Base-by-base conservation (phyloP, 2,329 filamentous ascomycete genomes). In the Penicillium sp. region DNA sequence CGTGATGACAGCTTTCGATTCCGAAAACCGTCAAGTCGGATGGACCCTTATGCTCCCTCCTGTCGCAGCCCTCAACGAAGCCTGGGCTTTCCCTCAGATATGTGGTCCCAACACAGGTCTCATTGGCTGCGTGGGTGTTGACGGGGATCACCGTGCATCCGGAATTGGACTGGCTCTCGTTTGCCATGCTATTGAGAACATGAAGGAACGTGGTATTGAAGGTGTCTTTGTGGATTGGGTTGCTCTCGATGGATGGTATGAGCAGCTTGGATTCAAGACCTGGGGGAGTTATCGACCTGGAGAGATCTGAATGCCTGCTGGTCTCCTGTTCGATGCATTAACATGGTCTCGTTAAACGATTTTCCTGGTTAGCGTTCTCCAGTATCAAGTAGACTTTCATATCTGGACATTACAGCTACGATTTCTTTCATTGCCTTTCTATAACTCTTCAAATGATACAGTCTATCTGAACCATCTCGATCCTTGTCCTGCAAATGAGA, bases 201-300 rank as follows among this genome's bases (percentile, higher is more conserved):
- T 79, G 74, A 73, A 67, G 54, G 48, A 68, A 36, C 60, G 75
- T 33, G 74, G 71, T 0, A 57, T 75, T 1, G 69, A 76, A 31
- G 72, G 72, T 0, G 70, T 76, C 2, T 76, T 75, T 60, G 69
- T 79, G 44, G 75, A 79, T 50, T 76, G 70, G 68, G 73, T 75
- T 38, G 67, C 65, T 21, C 61, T 76, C 38, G 64, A 72, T 15
- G 75, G 74, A 15, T 77, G 72, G 61, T 78, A 78, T 63, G 76
- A 77, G 60, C 67, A 70, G 46, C 53, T 76, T 38, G 75, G 75
- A 1, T 77, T 75, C 56, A 48, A 69, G 52, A 62, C 66, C 4
- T 73, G 66, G 65, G 68, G 70, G 44, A 71, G 74, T 47, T 78
- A 77, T 62, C 59, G 70, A 36, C 62, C 65, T 6, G 70, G 65